Evolutionary conservation across 2,329 filamentous ascomycete species (phyloP), one percentile per base, ranked within the genome.

Genomic region (Neoscytalidium dimidiatum): DNA sequence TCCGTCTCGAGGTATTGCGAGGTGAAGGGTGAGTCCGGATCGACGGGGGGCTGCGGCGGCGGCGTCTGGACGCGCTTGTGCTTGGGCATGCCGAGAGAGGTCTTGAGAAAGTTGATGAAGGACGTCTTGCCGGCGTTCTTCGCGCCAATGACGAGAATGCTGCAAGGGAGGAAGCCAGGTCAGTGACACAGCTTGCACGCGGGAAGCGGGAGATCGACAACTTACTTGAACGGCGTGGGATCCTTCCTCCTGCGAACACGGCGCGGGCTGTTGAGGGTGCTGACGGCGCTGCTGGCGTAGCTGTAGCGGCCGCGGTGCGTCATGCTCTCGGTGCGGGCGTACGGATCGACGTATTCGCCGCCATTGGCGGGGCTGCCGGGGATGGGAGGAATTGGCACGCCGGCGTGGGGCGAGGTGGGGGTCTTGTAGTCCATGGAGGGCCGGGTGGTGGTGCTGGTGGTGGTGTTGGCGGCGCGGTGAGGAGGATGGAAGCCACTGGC

Each of bases 161-260:
- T 98, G 68, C 33, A 48, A 33, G 8, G 7, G 14, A 28, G 57
- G 19, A 17, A 8, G 19, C 14, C 6, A 6, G 26, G 49, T 76
- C 61, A 74, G 41, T 56, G 51, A 28, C 35, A 41, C 41, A 46
- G 41, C 13, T n/a, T 17, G 4, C 21, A 44, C 28, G 35, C 21
- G 38, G 14, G 21, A 8, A 26, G 58, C 44, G 49, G 56, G 56
- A 60, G 56, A 46, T 60, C 44, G 35, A 23, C 35, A 43, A 86
- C 93, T 86, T 83, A 98, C 94, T 99, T 99, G 86, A 98, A 97
- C 0, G 95, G 93, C 11, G 94, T 97, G 8, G 95, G 95, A 75
- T 99, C 95, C 84, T 97, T 98, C 82, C 95, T 90, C 82, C 94
- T 90, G 72, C 95, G 89, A 70, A 98, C 90, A 75, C 94, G 89